Evolutionary conservation across 179 eudicot species (phyloP).

Genomic region (Carnegiea gigantea): DNA sequence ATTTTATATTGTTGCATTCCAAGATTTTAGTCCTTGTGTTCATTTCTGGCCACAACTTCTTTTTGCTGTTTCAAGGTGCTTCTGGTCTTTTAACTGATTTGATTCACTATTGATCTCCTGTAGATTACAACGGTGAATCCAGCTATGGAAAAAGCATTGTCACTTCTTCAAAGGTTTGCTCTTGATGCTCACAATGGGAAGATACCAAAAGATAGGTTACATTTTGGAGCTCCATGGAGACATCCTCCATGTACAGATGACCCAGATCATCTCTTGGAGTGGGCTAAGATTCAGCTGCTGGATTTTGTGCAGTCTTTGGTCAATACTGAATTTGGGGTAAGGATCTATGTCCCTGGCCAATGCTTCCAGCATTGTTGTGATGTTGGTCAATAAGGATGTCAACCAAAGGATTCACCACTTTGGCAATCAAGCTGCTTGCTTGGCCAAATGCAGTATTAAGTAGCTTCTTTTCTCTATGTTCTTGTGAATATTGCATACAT

Average conservation of each 20-base stretch:
- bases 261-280: conserved; percentile 36
- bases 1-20: neutral
- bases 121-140: conserved; percentile 93
- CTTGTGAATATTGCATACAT: neutral
- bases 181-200: conserved; percentile 66
- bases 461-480: neutral
- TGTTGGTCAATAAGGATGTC: neutral
- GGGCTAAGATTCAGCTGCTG: conserved; percentile 92
- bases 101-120: conserved; percentile 10
- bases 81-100: neutral
- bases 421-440: neutral
- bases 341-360: conserved; percentile 19
- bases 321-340: conserved; percentile 85
- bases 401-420: neutral
- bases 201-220: conserved; percentile 65
- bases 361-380: neutral
- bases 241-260: conserved; percentile 74
- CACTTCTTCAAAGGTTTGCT: conserved; percentile 71
- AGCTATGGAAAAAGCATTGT: conserved; percentile 86
- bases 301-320: conserved; percentile 79
- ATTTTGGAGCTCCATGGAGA: conserved; percentile 98
- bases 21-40: neutral
- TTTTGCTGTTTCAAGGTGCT: neutral
- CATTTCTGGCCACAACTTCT: neutral
- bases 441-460: neutral